These are phyloP conservation scores for Fusarium nanum DNA, from an alignment of 2,329 filamentous ascomycete species.

Conservation along the genomic window DNA sequence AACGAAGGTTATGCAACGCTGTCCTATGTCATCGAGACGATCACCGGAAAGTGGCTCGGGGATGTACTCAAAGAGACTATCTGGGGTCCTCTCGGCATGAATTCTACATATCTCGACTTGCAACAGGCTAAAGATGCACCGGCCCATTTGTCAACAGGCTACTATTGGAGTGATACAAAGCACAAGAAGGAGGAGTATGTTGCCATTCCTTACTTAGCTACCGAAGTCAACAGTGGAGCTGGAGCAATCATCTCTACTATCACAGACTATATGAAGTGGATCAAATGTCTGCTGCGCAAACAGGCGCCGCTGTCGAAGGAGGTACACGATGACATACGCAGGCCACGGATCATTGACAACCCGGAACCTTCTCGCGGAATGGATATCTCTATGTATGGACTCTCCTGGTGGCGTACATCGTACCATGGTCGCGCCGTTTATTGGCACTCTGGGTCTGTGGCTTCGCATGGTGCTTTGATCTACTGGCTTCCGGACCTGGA, in stretches of 20 bases:
- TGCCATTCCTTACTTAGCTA: slow-evolving; percentile 43
- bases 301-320: slow-evolving; percentile 39
- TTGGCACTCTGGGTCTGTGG: slow-evolving; percentile 48
- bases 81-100: slow-evolving; percentile 61
- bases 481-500: slow-evolving; percentile 51
- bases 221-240: slow-evolving; percentile 51
- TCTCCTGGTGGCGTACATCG: slow-evolving; percentile 48
- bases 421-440: slow-evolving; percentile 47
- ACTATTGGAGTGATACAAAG: slow-evolving; percentile 52
- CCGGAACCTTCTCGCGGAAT: slow-evolving; percentile 8
- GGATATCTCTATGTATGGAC: slow-evolving; percentile 44
- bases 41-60: slow-evolving; percentile 54
- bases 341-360: slow-evolving; percentile 49
- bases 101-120: slow-evolving; percentile 53
- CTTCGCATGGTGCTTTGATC: slow-evolving; percentile 46
- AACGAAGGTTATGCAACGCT: slow-evolving; percentile 63
- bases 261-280: slow-evolving; percentile 64
- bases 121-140: slow-evolving; percentile 43
- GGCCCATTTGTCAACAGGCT: slow-evolving; percentile 55
- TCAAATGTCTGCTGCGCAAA: slow-evolving; percentile 58
- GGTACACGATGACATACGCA: slow-evolving; percentile 48
- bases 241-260: slow-evolving; percentile 60
- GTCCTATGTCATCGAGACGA: slow-evolving; percentile 59
- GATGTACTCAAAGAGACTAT: slow-evolving; percentile 56
- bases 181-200: slow-evolving; percentile 33